phyloP scores from a whole-genome alignment of 2,329 filamentous ascomycete genomes.

The Fusarium sp. region DNA sequence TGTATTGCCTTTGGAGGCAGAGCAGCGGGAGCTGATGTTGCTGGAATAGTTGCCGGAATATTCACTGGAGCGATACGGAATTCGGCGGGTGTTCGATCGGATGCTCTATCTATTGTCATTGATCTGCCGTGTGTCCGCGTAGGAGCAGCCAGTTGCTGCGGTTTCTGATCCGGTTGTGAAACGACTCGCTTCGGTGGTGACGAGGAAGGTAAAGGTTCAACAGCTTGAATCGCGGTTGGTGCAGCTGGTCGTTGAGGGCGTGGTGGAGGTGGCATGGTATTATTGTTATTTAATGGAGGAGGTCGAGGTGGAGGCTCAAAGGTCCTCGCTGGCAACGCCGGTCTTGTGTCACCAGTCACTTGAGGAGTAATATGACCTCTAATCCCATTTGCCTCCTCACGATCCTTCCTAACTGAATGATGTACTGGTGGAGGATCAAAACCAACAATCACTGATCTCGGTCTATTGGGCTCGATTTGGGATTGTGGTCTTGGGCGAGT shows the following conservation, averaged over 20 bases:
- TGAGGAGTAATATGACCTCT: constrained; percentile 55
- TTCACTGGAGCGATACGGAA: constrained; percentile 40
- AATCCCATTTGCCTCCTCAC: constrained; percentile 57
- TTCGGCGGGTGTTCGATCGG: constrained; percentile 42
- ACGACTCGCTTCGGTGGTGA: constrained; percentile 48
- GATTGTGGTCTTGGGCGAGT: constrained; percentile 61
- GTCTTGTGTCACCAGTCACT: constrained; percentile 56
- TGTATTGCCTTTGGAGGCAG: constrained; percentile 37
- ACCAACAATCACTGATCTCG: constrained; percentile 35
- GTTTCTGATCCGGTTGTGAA: constrained; percentile 46
- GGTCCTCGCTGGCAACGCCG: constrained; percentile 61
- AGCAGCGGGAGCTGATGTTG: constrained; percentile 20
- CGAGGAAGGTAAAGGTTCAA: constrained; percentile 28
- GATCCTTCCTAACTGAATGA: constrained; percentile 59
- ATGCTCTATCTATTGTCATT: constrained; percentile 52
- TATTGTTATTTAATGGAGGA: constrained; percentile 26
- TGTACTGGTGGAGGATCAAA: constrained; percentile 67
- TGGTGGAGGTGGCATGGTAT: constrained; percentile 54
- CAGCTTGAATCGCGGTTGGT: constrained; percentile 33
- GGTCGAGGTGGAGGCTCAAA: constrained; percentile 40
- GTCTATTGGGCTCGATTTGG: constrained; percentile 39
- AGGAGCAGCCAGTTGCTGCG: constrained; percentile 47
- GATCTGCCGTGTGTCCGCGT: constrained; percentile 47
- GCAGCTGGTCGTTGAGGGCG: constrained; percentile 57
- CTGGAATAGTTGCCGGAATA: constrained; percentile 7